Evolutionary conservation across 306 rosid species (phyloP).

Genomic region (Prosopis cineraria): DNA sequence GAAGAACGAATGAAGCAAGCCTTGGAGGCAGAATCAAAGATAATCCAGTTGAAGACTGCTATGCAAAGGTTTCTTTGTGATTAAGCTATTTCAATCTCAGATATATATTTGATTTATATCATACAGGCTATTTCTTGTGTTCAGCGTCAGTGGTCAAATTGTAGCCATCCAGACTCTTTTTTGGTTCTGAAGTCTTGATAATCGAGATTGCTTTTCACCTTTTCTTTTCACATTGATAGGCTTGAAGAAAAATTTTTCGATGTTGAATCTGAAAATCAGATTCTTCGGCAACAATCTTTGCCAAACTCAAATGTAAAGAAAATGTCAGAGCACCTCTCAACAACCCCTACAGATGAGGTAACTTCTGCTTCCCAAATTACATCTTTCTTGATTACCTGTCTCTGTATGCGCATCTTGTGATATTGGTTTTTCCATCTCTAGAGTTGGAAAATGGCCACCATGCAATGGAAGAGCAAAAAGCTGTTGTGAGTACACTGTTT

Average conservation of each 20-base stretch:
- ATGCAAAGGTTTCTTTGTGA: slow-evolving; percentile 81
- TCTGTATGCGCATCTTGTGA: slow-evolving; percentile 5
- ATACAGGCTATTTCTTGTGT: slow-evolving; percentile 19
- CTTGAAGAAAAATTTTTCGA: slow-evolving; percentile 89
- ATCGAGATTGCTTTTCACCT: slow-evolving; percentile 35
- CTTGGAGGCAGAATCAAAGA: slow-evolving; percentile 90
- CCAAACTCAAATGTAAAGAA: slow-evolving; percentile 61
- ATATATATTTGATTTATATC: slow-evolving; percentile 18
- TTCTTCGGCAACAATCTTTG: slow-evolving; percentile 76
- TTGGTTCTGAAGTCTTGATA: slow-evolving; percentile 24
- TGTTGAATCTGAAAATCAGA: slow-evolving; percentile 83
- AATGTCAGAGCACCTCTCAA: slow-evolving; percentile 63
- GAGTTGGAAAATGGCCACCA: slow-evolving; percentile 88
- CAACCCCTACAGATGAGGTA: slow-evolving; percentile 60
- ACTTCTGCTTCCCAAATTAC: slow-evolving; percentile 31
- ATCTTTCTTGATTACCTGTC: slow-evolving; percentile 14
- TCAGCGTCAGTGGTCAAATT: slow-evolving; percentile 21
- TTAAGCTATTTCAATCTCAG: slow-evolving; percentile 30
- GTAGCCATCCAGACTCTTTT: slow-evolving; percentile 1
- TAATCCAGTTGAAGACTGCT: slow-evolving; percentile 83
- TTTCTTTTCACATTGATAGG: slow-evolving; percentile 51
- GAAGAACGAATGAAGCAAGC: slow-evolving; percentile 98
- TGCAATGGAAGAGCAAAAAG: slow-evolving; percentile 58
- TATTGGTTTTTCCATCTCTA: slow-evolving; percentile 41
- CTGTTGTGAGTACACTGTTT: slow-evolving; percentile 51